Evolutionary conservation across 495 filamentous ascomycete species (phyloP), one percentile per base, ranked within the genome.

Genomic region (Neurospora sp.): DNA sequence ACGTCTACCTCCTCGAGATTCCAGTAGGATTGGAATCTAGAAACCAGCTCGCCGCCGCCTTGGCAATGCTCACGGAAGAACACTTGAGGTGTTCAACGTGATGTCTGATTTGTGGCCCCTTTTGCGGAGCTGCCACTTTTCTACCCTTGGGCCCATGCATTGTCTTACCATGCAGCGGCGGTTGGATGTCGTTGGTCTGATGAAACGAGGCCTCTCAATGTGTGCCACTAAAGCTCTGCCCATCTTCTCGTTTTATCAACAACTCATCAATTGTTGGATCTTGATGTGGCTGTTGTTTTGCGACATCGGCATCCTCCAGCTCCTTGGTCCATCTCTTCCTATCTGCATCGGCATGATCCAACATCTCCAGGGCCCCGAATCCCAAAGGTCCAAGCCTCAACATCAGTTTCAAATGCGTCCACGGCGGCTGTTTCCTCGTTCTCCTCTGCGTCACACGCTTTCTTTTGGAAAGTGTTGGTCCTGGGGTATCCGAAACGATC

Each of bases 1-100:
- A 66, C 77, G 16, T 74, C 79, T 14, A 62, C 73, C 16, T 71
- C 79, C 10, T 75, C 81, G 7, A 76, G 80, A 37, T 82, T 79
- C 75, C 75, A 82, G 73, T 78, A 78, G 74, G 40, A 23, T 41
- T 62, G 72, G n/a, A 44, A 38, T 20, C 20, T 62, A 62, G 54
- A 62, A 62, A 27, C 54, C 5, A 62, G 27, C 6, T 62, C 23
- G 23, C 27, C 54, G 54, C 54, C 27, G 54, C 27, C 23, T 62
- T 62, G 54, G 54, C 54, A 62, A 62, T 62, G 6, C 54, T 62
- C 14, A 16, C 54, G 54, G 27, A 31, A 16, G 5, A 35, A 31
- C 54, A 35, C 5, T 18, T 35, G 46, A 54, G 9, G 46, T 27
- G 20, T 27, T 27, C 5, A 7, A 23, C 27, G 54, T 62, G 54